phyloP scores from a whole-genome alignment of 2,329 filamentous ascomycete species.

The Hypoxylon sp. region DNA sequence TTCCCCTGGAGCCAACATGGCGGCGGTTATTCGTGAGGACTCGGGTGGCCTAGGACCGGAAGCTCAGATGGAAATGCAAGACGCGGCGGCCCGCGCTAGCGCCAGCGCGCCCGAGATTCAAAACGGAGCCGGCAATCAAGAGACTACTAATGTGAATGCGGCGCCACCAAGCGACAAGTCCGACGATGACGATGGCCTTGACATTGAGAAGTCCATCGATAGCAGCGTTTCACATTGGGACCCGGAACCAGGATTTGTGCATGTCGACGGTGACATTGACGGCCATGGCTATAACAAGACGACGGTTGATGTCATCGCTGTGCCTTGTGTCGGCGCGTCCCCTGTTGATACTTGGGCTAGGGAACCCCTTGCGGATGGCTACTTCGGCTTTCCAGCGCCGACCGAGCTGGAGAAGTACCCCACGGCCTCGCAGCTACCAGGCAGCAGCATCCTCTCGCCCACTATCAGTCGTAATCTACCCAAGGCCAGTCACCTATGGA shows the following conservation, averaged over 20 bases:
- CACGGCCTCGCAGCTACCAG: constrained; percentile 54
- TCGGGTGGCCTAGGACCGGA: constrained; percentile 20
- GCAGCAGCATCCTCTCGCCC: constrained; percentile 52
- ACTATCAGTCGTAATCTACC: constrained; percentile 54
- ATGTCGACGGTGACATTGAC: constrained; percentile 60
- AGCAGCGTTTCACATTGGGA: constrained; percentile 54
- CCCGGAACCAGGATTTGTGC: constrained; percentile 59
- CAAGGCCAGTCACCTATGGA: constrained; percentile 63
- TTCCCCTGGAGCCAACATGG: constrained; percentile 16
- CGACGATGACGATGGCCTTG: constrained; percentile 25
- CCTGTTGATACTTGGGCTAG: constrained; percentile 68
- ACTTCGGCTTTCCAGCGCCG: constrained; percentile 59
- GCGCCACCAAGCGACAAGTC: constrained; percentile 29
- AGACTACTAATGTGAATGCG: constrained; percentile 10
- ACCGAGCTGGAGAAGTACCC: constrained; percentile 48
- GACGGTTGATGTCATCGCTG: constrained; percentile 67
- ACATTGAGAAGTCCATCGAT: constrained; percentile 45
- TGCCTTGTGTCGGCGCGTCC: constrained; percentile 69
- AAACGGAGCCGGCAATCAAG: constrained; percentile 8
- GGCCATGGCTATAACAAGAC: constrained; percentile 67
- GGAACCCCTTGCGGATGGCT: constrained; percentile 64
- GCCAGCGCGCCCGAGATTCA: constrained; percentile 16
- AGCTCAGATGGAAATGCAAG: constrained; percentile 31
- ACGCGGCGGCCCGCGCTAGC: constrained; percentile 13
- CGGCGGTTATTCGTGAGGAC: constrained; percentile 22